Percentiles rank a stretch among this genome's conserved stretches.
phyloP scores from a whole-genome alignment of 129 eudicot species.

The Smallanthus sonchifolius region DNA sequence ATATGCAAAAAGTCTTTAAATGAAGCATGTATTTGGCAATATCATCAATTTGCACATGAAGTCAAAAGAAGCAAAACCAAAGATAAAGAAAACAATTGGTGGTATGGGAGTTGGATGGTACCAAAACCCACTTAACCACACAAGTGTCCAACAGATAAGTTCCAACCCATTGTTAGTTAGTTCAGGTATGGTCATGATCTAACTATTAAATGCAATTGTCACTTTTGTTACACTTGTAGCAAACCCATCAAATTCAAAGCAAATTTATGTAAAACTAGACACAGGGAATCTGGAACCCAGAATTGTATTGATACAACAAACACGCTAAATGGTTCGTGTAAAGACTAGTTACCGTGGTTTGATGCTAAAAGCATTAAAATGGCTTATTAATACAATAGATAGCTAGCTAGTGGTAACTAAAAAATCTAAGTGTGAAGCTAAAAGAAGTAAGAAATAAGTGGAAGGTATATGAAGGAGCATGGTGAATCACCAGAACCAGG shows the following conservation, averaged over 20 bases:
- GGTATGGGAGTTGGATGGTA: conserved; percentile 27
- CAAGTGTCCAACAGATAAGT: conserved; percentile 22
- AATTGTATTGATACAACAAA: conserved; percentile 19
- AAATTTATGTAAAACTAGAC: neutral
- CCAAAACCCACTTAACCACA: neutral
- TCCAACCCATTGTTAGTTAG: conserved; percentile 25
- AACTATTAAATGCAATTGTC: conserved; percentile 1
- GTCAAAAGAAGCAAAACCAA: conserved; percentile 25
- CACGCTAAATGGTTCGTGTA: conserved; percentile 1
- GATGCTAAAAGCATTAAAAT: neutral
- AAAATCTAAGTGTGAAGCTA: too few species aligned
- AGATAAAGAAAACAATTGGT: conserved; percentile 10
- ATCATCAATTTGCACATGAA: conserved; percentile 16
- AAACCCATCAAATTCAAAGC: neutral
- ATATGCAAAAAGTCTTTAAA: neutral
- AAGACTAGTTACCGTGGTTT: conserved; percentile 4
- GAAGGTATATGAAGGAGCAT: neutral
- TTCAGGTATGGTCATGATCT: conserved; percentile 13
- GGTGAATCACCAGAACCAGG: conserved; percentile 79
- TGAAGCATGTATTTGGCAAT: conserved; percentile 15
- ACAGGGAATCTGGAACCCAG: neutral
- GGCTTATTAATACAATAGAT: neutral
- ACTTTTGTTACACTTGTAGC: neutral
- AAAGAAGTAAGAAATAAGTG: neutral
- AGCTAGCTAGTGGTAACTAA: conserved; percentile 10